Base-by-base conservation (phyloP, 768 basidiomycete genomes). In the Mycena metata region DNA sequence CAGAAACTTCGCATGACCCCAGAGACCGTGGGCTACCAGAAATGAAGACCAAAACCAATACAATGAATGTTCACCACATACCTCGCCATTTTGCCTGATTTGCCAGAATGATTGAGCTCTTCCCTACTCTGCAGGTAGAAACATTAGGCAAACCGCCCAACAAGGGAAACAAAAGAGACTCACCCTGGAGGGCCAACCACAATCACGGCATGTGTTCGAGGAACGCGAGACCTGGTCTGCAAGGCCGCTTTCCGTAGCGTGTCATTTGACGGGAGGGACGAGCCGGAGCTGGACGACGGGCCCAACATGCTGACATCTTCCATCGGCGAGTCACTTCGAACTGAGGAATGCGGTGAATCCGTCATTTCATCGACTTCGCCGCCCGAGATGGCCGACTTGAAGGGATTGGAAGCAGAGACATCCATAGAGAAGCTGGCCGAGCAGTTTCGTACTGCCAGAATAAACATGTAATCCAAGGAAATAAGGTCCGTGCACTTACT, bases 1-100 rank as follows among this genome's bases (percentile, higher is more conserved):
- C 71, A 90, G 88, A 69, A 92, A 92, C 77, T 91, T 92, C 9
- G 91, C 90, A 69, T 92, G 90, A 16, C 91, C 91, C 91, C 91
- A 93, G 7, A 92, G 82, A 5, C 91, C 91, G 70, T 91, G 90
- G 23, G 85, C 87, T 89, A 55, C 12, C 17, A 13, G 51, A 60
- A 33, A 50, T 47, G 36, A 62, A 11, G 42, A 17, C 42, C 30
- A 60, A 49, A 15, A 69, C 39, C 64, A 83, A 75, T 72, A 88
- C 9, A 4, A 57, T 16, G 36, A 13, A 33, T 17, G 15, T 24
- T 30, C 30, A 13, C 5, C 9, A 43, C 17, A 30, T 57, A 57
- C 90, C 84, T 79, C 91, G 78, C 91, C 91, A 92, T 75, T 88
- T 89, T 6, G 90, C 89, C 76, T 92, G 91, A 69, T 91, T 87